Evolutionary conservation across 176 grass and related monocot genomes (phyloP).

Genomic region (Rhynchospora breviuscula): DNA sequence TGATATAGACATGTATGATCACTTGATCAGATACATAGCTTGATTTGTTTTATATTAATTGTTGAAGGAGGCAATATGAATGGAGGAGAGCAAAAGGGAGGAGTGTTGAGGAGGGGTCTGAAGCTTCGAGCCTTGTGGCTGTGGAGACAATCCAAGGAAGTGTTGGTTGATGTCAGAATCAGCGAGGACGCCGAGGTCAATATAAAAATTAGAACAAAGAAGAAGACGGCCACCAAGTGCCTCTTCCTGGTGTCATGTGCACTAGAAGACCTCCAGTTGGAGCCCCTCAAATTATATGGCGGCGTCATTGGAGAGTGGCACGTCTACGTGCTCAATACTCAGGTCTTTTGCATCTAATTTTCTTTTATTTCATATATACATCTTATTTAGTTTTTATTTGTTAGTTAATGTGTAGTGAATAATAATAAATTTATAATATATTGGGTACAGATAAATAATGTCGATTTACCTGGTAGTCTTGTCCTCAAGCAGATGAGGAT

Average conservation of each 20-base stretch:
- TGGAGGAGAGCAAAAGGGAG: background rate
- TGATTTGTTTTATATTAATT: background rate
- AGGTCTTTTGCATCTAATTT: background rate
- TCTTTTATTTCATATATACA: background rate
- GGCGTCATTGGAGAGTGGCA: conserved; percentile 80
- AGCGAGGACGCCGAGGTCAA: conserved; percentile 82
- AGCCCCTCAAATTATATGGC: conserved; percentile 70
- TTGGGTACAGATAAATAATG: too few species aligned
- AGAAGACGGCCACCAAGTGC: conserved; percentile 51
- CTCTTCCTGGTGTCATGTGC: conserved; percentile 45
- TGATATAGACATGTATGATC: too few species aligned
- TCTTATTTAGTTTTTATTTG: background rate
- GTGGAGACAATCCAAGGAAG: conserved; percentile 69
- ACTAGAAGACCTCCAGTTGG: conserved; percentile 64
- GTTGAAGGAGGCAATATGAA: background rate
- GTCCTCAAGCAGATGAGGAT: too few species aligned
- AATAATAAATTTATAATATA: too few species aligned
- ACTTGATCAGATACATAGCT: too few species aligned
- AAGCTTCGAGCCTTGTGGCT: conserved; percentile 74
- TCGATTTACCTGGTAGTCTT: too few species aligned
- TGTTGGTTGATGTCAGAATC: conserved; percentile 82
- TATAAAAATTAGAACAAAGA: conserved; percentile 74
- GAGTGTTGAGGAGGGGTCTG: conserved; percentile 7
- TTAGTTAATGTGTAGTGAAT: background rate
- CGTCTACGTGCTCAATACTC: conserved; percentile 94